Conservation (phyloP, 352 stramenopile genomes). For the Phytophthora pinifolia region DNA sequence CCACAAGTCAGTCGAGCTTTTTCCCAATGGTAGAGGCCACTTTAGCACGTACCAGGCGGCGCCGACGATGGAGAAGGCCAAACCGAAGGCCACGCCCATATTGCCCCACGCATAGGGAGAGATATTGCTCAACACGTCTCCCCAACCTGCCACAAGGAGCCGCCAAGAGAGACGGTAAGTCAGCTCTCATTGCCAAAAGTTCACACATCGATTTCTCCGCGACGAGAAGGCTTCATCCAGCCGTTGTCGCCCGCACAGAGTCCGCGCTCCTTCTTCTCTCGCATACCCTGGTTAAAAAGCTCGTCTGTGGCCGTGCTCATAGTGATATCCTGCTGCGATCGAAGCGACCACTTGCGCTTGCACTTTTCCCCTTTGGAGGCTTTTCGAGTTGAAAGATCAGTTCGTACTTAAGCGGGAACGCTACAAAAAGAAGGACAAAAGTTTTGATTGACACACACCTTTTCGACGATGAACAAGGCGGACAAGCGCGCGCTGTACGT, state of each 20-base stretch:
- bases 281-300: conserved; percentile 84
- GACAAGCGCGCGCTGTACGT: conserved; percentile 89
- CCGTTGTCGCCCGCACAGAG: background rate
- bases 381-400: conserved; percentile 29
- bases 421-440: conserved; percentile 9
- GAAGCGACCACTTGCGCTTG: conserved; percentile 11
- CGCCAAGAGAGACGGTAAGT: too few species aligned
- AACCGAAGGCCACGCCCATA: conserved; percentile 96
- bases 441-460: background rate
- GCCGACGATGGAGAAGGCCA: conserved; percentile 97
- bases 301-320: conserved; percentile 85
- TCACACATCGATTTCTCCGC: conserved; percentile 8
- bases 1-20: conserved; percentile 1
- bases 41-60: conserved; percentile 87
- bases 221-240: background rate
- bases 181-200: background rate
- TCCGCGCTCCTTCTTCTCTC: background rate
- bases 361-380: conserved; percentile 15
- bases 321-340: conserved; percentile 21
- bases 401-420: conserved; percentile 21
- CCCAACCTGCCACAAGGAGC: conserved; percentile 60
- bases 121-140: conserved; percentile 97
- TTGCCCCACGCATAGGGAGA: conserved; percentile 98
- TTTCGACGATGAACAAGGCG: conserved; percentile 35
- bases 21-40: background rate